Percentiles rank a stretch among this genome's conserved stretches.
Conservation (phyloP, 2,329 filamentous ascomycete genomes). For the Exophiala sideris region DNA sequence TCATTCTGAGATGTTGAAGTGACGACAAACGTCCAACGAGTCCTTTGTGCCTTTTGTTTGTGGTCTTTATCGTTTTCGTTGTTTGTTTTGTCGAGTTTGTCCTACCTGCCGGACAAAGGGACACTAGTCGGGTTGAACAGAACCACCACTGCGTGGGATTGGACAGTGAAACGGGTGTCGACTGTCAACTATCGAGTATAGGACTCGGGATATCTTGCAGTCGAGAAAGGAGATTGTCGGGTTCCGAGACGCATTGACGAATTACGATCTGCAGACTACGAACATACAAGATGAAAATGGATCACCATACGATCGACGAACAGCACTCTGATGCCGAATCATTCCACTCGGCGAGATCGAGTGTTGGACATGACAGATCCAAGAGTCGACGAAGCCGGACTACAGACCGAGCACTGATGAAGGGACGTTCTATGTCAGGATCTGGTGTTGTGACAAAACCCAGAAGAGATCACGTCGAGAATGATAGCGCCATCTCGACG, state of each 20-base stretch:
- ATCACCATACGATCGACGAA: neutral
- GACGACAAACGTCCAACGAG: neutral
- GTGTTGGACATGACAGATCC: conserved; percentile 2
- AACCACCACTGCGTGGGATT: neutral
- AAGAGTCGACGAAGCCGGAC: neutral
- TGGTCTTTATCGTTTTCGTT: neutral
- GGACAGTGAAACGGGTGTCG: neutral
- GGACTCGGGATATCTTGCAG: neutral
- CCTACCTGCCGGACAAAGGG: neutral
- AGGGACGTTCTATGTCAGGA: too few species aligned
- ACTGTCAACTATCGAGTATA: neutral
- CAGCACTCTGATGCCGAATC: conserved; percentile 18
- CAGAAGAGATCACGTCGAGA: neutral
- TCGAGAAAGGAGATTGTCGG: too few species aligned
- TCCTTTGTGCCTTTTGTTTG: neutral
- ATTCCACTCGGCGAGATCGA: conserved; percentile 24
- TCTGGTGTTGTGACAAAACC: too few species aligned
- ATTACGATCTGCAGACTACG: neutral
- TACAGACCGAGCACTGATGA: neutral
- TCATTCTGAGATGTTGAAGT: neutral
- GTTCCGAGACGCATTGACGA: neutral
- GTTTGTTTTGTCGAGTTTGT: neutral
- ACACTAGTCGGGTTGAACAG: neutral
- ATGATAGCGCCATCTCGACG: neutral
- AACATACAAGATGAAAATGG: neutral